phyloP scores from a whole-genome alignment of 2,329 filamentous ascomycete species.

The Aspergillus pseudotamarii region DNA sequence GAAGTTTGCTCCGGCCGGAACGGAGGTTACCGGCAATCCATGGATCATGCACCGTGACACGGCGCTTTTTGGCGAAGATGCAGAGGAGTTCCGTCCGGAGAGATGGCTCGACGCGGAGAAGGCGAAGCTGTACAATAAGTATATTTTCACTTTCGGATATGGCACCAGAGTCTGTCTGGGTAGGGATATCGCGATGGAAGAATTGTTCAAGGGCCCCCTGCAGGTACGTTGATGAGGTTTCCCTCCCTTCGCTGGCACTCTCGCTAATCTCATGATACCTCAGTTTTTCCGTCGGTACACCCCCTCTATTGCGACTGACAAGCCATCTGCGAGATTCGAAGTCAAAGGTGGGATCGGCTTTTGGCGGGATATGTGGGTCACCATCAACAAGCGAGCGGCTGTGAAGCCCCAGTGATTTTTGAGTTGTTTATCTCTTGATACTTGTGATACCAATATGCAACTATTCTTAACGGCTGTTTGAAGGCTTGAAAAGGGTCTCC shows the following conservation, averaged over 20 bases:
- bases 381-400: constrained; percentile 29
- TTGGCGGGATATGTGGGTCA: constrained; percentile 38
- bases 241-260: neutral
- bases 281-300: constrained; percentile 38
- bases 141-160: constrained; percentile 55
- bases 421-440: constrained; percentile 1
- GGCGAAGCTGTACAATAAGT: constrained; percentile 49
- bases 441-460: neutral
- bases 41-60: constrained; percentile 52
- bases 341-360: constrained; percentile 39
- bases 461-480: neutral
- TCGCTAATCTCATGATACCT: neutral
- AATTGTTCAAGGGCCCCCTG: constrained; percentile 51
- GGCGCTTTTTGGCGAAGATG: constrained; percentile 45
- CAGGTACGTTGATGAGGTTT: constrained; percentile 25
- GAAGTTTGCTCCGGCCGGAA: constrained; percentile 43
- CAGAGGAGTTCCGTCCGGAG: constrained; percentile 45
- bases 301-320: constrained; percentile 23
- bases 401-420: constrained; percentile 9
- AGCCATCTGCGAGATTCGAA: constrained; percentile 31
- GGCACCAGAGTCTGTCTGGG: constrained; percentile 54
- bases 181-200: constrained; percentile 56
- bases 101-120: constrained; percentile 44
- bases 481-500: neutral
- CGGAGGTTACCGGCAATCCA: constrained; percentile 52